Conservation (phyloP, 2,329 filamentous ascomycete species). For the Dactylellina haptotyla region DNA sequence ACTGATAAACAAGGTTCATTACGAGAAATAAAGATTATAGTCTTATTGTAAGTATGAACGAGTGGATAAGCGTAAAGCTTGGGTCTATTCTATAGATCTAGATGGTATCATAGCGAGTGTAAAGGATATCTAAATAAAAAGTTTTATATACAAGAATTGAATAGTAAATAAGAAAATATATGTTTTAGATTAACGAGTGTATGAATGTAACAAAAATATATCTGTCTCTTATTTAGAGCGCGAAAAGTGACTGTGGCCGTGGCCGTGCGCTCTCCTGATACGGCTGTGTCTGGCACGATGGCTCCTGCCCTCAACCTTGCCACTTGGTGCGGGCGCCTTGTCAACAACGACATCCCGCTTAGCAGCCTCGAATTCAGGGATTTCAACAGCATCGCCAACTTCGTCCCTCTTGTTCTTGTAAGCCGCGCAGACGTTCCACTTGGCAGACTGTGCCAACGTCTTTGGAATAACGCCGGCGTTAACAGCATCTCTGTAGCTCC, state of each 20-base stretch:
- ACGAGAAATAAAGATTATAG: slow-evolving; percentile 26
- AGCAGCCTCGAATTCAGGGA: slow-evolving; percentile 18
- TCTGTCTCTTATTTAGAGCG: neutral
- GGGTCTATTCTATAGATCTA: slow-evolving; percentile 20
- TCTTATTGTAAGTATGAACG: neutral
- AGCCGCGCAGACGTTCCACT: slow-evolving; percentile 40
- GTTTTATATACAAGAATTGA: slow-evolving; percentile 44
- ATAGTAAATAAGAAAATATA: slow-evolving; percentile 4
- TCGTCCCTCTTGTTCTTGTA: slow-evolving; percentile 30
- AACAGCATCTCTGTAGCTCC: slow-evolving; percentile 65
- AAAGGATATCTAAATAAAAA: slow-evolving; percentile 22
- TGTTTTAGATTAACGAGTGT: no score
- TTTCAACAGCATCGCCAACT: slow-evolving; percentile 22
- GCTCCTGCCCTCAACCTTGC: slow-evolving; percentile 18
- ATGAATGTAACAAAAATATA: neutral
- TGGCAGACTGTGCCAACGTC: slow-evolving; percentile 53
- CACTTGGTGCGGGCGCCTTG: slow-evolving; percentile 23
- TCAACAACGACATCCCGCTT: slow-evolving; percentile 25
- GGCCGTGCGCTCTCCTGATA: slow-evolving; percentile 21
- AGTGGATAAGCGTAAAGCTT: slow-evolving; percentile 1
- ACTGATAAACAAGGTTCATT: slow-evolving; percentile 43
- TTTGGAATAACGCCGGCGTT: slow-evolving; percentile 62
- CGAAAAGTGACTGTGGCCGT: neutral
- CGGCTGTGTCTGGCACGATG: slow-evolving; percentile 3
- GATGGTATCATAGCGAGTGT: slow-evolving; percentile 31